A percentile compares a stretch with the other conserved stretches of the same genome.
These are phyloP conservation scores for Suillus decipiens DNA, from an alignment of 768 basidiomycete genomes.

Conservation along the genomic window DNA sequence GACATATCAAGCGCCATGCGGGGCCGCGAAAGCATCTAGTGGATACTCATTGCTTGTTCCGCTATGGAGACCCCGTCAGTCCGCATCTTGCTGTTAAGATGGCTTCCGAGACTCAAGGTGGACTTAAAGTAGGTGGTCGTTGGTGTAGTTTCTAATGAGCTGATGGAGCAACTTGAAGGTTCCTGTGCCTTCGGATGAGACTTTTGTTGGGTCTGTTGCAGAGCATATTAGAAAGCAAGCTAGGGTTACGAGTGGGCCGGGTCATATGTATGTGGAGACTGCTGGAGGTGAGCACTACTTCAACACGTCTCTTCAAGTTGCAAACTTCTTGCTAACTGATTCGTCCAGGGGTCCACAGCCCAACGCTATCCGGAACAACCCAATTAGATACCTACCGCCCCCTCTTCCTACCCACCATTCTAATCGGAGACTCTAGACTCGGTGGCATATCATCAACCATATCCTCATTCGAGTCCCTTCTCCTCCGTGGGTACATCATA, in stretches of 20 bases:
- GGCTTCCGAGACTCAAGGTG: constrained; percentile 35
- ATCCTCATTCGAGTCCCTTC: constrained; percentile 88
- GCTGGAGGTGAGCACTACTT: constrained; percentile 79
- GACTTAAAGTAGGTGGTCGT: constrained; percentile 28
- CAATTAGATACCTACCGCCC: constrained; percentile 88
- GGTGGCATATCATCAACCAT: constrained; percentile 95
- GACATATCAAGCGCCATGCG: constrained; percentile 65
- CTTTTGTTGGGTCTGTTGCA: constrained; percentile 65
- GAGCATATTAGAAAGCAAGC: constrained; percentile 62
- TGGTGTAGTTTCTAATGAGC: constrained; percentile 3
- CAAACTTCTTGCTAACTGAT: constrained; percentile 8
- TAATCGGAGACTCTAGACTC: constrained; percentile 86
- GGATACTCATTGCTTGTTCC: constrained; percentile 72
- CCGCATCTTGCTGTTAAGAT: constrained; percentile 84
- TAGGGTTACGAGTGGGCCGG: constrained; percentile 24
- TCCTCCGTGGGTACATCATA: constrained; percentile 87
- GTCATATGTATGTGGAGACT: constrained; percentile 86
- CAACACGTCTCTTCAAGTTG: constrained; percentile 1
- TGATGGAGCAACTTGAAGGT: constrained; percentile 20
- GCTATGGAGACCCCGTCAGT: constrained; percentile 87
- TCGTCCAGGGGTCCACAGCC: constrained; percentile 83
- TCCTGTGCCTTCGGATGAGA: constrained; percentile 58
- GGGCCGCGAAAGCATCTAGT: constrained; percentile 44
- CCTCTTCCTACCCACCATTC: constrained; percentile 82
- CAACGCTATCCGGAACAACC: constrained; percentile 76